Base-by-base conservation (phyloP, 768 basidiomycete genomes). In the Suillus tomentosus region DNA sequence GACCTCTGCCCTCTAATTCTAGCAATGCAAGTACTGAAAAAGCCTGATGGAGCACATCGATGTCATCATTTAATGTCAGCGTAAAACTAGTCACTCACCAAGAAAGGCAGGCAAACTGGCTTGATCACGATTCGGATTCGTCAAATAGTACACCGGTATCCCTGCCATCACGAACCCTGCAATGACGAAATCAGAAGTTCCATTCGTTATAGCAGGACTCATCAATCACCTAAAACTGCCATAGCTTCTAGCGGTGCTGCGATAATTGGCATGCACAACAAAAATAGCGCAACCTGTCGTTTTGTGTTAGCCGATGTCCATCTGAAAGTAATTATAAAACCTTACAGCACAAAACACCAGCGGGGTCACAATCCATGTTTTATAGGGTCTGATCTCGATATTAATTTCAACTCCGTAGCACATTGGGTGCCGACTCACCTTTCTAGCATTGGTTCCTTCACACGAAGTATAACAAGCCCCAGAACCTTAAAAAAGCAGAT, bases 211-310 rank as follows among this genome's bases (percentile, higher is more conserved):
- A 56, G 54, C 19, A 42, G 36, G 48, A 27, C 9, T 31, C 13
- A 15, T 2, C 24, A 78, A 85, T 63, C 69, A 95, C 95, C 90
- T 62, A 97, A 81, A 7, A 95, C 96, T 9, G 95, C 88, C 7
- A 92, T 74, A 0, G 96, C 95, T 73, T 96, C 91, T 15, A 89
- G 78, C 8, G 96, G 96, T 24, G 96, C 95, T 3, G 96, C 96
- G 63, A 96, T 89, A 59, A 96, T 82, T 2, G 96, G 95, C 94
- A 99, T 96, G 70, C 89, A 91, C 11, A 99, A 80, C 60, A 99
- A 81, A 78, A 96, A 96, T 59, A 95, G 79, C 3, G 95, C 94
- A 13, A 95, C 90, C 91, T 93, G 64, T 13, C 39, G 60, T 58
- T 60, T 40, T 34, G 47, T 40, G 40, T 39, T 37, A 11, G 22